Evolutionary conservation across 371 early-diverging fungal species (phyloP).

Genomic region (Entomophthora muscae): DNA sequence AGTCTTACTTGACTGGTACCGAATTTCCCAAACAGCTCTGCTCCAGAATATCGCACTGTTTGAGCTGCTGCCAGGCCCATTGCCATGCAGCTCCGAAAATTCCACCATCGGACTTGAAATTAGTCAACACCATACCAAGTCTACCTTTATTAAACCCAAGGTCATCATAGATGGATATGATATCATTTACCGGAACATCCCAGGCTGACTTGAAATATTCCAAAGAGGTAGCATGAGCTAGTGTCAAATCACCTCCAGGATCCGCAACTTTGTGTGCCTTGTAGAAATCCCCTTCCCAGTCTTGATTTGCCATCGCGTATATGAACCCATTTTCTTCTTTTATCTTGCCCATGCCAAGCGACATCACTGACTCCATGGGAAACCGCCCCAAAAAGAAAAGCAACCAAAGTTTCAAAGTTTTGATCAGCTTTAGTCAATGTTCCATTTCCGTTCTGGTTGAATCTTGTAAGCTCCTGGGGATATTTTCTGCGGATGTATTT

Average conservation of each 20-base stretch:
- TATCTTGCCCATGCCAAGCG: conserved; percentile 63
- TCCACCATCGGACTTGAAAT: conserved; percentile 12
- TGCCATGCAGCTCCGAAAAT: conserved; percentile 29
- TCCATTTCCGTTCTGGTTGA: not conserved
- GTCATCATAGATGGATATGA: conserved; percentile 43
- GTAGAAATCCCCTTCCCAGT: conserved; percentile 33
- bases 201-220: conserved; percentile 27
- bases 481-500: conserved; percentile 34
- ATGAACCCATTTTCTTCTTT: conserved; percentile 52
- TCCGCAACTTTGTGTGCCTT: conserved; percentile 59
- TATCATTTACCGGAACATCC: conserved; percentile 56
- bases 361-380: conserved; percentile 72
- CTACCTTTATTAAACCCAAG: conserved; percentile 17
- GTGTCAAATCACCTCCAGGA: conserved; percentile 60
- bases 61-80: conserved; percentile 42
- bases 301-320: conserved; percentile 33
- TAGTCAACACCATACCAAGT: not conserved
- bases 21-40: not conserved
- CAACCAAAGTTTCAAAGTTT: conserved; percentile 28
- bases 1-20: not conserved
- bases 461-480: conserved; percentile 13
- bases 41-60: conserved; percentile 20
- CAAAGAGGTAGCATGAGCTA: conserved; percentile 25
- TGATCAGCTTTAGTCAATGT: not conserved
- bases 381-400: conserved; percentile 61